Evolutionary conservation across 1,284 basidiomycete genomes (phyloP), one percentile per base, ranked within the genome.

Genomic region (Sporisorium graminicola): DNA sequence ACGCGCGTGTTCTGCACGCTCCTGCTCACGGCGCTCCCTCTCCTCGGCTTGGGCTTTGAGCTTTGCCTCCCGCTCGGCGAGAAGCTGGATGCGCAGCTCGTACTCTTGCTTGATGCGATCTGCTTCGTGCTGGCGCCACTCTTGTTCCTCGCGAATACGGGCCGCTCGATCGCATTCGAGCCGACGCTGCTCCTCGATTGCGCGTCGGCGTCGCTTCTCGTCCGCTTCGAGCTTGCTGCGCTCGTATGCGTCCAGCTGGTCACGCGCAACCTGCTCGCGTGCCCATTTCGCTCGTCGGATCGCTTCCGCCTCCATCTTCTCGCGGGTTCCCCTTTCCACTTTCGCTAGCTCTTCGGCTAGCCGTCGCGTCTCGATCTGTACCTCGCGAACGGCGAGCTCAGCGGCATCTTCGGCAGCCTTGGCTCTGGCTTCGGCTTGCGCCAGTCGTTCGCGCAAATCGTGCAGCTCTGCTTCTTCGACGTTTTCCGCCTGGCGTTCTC

Each of bases 191-290:
- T 62, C 53, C 40, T 65, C 68, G 26, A 65, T 61, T 18, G 43
- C 59, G 9, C 53, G 43, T 6, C 68, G 31, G 2, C 68, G 62
- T 24, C 63, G 47, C 37, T 42, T 53, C 47, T 71, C 68, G 5
- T 58, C 68, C 5, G 58, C 58, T 47, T 71, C 68, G 35, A 71
- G 68, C 51, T 58, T 61, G 58, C 63, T 65, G 5, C 68, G 63
- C 40, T 65, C 63, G 44, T 61, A 71, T 2, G 68, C 68, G 44
- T 71, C 68, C 2, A 71, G 59, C 55, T 62, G 68, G 14, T 71
- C 46, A 35, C 68, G 54, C 12, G 62, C 63, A 9, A 37, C 63
- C 44, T 71, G 68, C 31, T 71, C 68, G 20, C 44, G 27, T 3
- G 68, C 68, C 68, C 68, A 71, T 31, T 62, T 62, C 20, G 63